Conservation (phyloP, 2,329 filamentous ascomycete species). For the Diaporthe citriasiana region DNA sequence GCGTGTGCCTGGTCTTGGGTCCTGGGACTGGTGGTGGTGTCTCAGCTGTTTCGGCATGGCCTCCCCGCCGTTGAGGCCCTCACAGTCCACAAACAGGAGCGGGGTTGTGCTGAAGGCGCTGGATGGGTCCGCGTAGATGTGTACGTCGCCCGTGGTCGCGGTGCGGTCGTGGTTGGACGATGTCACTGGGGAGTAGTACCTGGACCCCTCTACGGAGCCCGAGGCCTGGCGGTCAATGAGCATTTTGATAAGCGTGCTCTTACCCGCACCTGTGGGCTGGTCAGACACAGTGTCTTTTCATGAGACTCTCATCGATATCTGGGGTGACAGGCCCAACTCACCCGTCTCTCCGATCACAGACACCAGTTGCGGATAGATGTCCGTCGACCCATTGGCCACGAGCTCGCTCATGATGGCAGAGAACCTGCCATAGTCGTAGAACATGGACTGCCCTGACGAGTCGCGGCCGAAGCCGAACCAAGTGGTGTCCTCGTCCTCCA, state of each 20-base stretch:
- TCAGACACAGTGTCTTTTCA: background rate
- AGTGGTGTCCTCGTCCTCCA: conserved; percentile 27
- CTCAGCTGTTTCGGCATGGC: conserved; percentile 16
- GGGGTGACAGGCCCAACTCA: background rate
- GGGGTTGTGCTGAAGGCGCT: conserved; percentile 6
- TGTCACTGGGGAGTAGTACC: conserved; percentile 21
- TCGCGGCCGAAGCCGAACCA: conserved; percentile 27
- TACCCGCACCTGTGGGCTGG: background rate
- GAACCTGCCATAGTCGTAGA: conserved; percentile 23
- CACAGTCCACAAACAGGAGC: conserved; percentile 21
- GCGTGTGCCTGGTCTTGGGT: background rate
- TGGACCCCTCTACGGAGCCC: background rate
- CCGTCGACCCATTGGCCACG: background rate
- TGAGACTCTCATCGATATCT: accelerated
- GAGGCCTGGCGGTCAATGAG: conserved; percentile 19
- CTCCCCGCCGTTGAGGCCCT: conserved; percentile 26
- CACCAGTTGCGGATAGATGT: conserved; percentile 21
- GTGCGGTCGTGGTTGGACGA: conserved; percentile 26
- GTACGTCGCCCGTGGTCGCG: conserved; percentile 17
- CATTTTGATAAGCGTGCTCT: conserved; percentile 27
- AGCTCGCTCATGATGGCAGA: conserved; percentile 26
- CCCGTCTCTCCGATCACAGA: conserved; percentile 19
- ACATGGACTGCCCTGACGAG: conserved; percentile 17
- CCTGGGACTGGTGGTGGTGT: conserved; percentile 11
- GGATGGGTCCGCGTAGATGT: conserved; percentile 28